These are phyloP conservation scores for Rugosomyces carneus DNA, from an alignment of 1,284 basidiomycete genomes.

Conservation along the genomic window DNA sequence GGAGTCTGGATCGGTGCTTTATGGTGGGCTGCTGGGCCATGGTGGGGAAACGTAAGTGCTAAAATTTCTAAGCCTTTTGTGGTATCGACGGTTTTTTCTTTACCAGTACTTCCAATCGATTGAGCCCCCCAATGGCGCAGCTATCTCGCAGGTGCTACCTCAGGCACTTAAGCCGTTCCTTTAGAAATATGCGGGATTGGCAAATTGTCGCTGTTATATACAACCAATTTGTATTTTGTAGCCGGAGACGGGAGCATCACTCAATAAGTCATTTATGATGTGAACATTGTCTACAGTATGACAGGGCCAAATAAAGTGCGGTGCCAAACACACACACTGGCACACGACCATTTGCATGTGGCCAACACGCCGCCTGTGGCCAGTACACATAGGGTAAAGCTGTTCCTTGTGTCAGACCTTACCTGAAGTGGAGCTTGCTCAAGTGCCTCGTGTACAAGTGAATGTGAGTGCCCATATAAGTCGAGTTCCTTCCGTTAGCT, in stretches of 20 bases:
- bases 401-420: too few species aligned
- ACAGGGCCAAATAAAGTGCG: background rate
- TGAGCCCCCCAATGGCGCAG: constrained; percentile 52
- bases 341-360: background rate
- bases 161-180: constrained; percentile 53
- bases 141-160: constrained; percentile 47
- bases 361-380: background rate
- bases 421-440: background rate
- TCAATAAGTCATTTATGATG: background rate
- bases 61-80: background rate
- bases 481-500: background rate
- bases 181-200: constrained; percentile 24
- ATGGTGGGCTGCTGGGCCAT: constrained; percentile 61
- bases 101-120: constrained; percentile 57
- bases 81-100: constrained; percentile 9
- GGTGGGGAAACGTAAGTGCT: constrained; percentile 51
- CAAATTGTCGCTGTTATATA: background rate
- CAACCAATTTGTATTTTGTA: too few species aligned
- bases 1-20: constrained; percentile 51
- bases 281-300: background rate
- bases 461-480: background rate
- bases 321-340: background rate
- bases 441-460: background rate
- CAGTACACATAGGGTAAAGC: too few species aligned
- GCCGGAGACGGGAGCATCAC: too few species aligned